Base-by-base conservation (phyloP, 495 filamentous ascomycete species). In the Aspergillus avenaceus region DNA sequence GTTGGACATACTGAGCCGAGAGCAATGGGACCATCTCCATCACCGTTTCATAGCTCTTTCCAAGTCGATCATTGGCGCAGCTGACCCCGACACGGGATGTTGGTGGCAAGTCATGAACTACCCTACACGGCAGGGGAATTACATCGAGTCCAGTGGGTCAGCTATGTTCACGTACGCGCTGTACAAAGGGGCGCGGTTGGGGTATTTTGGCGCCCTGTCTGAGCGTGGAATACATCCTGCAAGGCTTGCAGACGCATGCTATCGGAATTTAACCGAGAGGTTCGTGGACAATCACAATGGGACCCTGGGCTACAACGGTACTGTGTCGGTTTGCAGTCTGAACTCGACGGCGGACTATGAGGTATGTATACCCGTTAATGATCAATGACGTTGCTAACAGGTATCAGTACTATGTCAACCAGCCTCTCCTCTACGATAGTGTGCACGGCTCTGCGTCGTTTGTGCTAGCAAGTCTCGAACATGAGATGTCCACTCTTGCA, bases 21-120 rank as follows among this genome's bases (percentile, higher is more conserved):
- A 41, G 1, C 50, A 47, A 22, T 61, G 63, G 41, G 46, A 42
- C 8, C 62, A 54, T 26, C 54, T 80, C 11, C 60, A 55, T 8
- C 45, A 29, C 1, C 76, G 76, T 44, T 72, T 78, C 27, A 37
- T 56, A 4, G 62, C 69, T 5, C 63, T 76, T 4, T 70, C 76
- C 8, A 52, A 58, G 8, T 74, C 67, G 2, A 50, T 83, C 0
- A 63, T 69, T 46, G 58, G 51, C 23, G 68, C 70, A 14, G 74
- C 74, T 42, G 78, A 83, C 34, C 49, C 50, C 5, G 47, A 51
- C 13, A 72, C 68, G 1, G 76, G 78, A 1, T 76, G 74, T n/a
- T 84, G 82, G 82, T 85, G 80, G 80, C 60, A 82, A 23, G 69
- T 82, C 13, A 77, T 84, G 75, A 70, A 66, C 36, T 65, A 61